Evolutionary conservation across 176 grass and related monocot species (phyloP).

Genomic region (Phoenix dactylifera): DNA sequence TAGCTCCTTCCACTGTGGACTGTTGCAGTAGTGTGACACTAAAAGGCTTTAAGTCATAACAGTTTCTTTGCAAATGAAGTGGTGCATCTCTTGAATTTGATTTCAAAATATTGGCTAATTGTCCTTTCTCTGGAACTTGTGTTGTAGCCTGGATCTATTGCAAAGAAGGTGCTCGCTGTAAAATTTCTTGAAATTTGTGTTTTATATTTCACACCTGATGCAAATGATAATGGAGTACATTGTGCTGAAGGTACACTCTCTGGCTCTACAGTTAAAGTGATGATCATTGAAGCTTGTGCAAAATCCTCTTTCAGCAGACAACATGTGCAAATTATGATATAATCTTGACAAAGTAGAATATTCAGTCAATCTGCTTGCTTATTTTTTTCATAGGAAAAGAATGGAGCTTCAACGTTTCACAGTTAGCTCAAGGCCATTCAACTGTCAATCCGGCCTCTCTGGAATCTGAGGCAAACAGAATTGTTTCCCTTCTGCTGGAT

Average conservation of each 20-base stretch:
- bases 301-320: too few species aligned
- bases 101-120: slow-evolving; percentile 16
- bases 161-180: slow-evolving; percentile 60
- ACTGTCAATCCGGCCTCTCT: slow-evolving; percentile 54
- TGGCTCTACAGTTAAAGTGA: slow-evolving; percentile 9
- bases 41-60: not conserved
- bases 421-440: slow-evolving; percentile 48
- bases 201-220: slow-evolving; percentile 54
- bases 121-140: slow-evolving; percentile 25
- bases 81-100: not conserved
- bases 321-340: too few species aligned
- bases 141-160: slow-evolving; percentile 52
- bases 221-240: slow-evolving; percentile 28
- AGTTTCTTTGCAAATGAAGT: not conserved
- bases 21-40: not conserved
- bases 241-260: slow-evolving; percentile 35
- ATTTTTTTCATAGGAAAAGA: slow-evolving; percentile 42
- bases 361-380: not conserved
- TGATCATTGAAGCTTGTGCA: too few species aligned
- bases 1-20: too few species aligned
- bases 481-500: slow-evolving; percentile 64
- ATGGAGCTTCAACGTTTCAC: slow-evolving; percentile 43
- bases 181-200: slow-evolving; percentile 86
- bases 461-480: slow-evolving; percentile 66
- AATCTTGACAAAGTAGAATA: too few species aligned